Evolutionary conservation across 78 protist species (phyloP), one percentile per base, ranked within the genome.

Genomic region (Cavenderia fasciculata): DNA sequence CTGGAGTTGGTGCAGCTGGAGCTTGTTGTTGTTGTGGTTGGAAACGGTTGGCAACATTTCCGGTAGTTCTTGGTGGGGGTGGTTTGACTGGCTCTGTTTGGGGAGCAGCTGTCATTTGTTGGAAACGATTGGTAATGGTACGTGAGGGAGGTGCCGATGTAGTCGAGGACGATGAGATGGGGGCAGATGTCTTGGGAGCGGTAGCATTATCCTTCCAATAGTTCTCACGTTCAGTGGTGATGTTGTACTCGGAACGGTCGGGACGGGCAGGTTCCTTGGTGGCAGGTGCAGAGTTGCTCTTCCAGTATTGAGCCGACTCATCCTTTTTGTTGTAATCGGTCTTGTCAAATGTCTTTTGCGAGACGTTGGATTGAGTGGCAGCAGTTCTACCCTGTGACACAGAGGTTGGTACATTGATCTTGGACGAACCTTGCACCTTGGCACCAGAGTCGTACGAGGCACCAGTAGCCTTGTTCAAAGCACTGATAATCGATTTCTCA

Each of bases 381-480:
- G 14, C 36, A n/a, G 41, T 66, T 62, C 90, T 76, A 36, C 93
- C 93, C 59, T 72, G 86, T 25, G 86, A 41, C 38, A 87, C 93
- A 2, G 85, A 77, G 7, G 85, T 49, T 31, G 93, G 93, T 33
- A 86, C 66, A 44, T 40, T 57, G 1, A 85, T 43, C 18, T 57
- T 49, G 38, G 86, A 44, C 1, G 71, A 12, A 21, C 93, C 93
- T 49, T 87, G 93, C 7, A 66, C 62, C 59, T 87, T 87, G 31
- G 85, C 78, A 70, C 93, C 93, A 47, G 76, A 61, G 65, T 87
- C 93, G 41, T 87, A 87, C 2, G 74, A 61, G 0, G 93, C 93
- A 65, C 93, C 93, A 21, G 93, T 87, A 7, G 93, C 93, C 74
- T 87, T 87, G 7, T 40, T 72, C 14, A 87, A 63, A 4, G 85